Base-by-base conservation (phyloP, 306 rosid genomes). In the Prinsepia uniflora region DNA sequence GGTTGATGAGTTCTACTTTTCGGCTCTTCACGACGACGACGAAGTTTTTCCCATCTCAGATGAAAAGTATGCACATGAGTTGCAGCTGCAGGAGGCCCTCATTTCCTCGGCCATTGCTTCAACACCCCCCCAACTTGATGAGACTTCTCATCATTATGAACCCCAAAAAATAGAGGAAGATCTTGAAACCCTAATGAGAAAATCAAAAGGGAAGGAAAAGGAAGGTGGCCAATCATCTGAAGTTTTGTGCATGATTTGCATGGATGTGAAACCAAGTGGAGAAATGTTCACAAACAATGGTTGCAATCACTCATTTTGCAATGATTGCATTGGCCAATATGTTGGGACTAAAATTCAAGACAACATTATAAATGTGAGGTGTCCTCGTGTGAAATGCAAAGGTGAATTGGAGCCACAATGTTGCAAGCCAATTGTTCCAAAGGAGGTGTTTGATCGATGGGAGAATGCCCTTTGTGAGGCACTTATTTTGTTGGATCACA, bases 1-100 rank as follows among this genome's bases (percentile, higher is more conserved):
- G 40, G 89, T 80, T 10, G 96, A 87, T 74, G 90, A 90, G 19
- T 80, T 84, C 72, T 87, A 87, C 83, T 85, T 87, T 44, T 77
- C 83, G 57, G 90, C 83, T 14, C 84, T 87, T 17, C 30, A 36
- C 19, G 89, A 85, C 45, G 76, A 60, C 6, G 76, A 80, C 8
- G 78, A 83, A n/a, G 19, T 79, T 24, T 82, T 84, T 50, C 93
- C 88, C 39, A 77, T 90, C 59, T 86, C 89, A 0, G 91, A 88
- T 60, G 90, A 83, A 72, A 83, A 71, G 62, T 88, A 84, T 45
- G 97, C 92, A 2, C 73, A 79, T 34, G 84, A 81, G 44, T 45
- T 87, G 22, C 82, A 83, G 9, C 81, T 89, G 11, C 93, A 89
- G 65, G 97, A 87, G 45, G 86, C 81, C 5, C 80, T 88, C 2